Base-by-base conservation (phyloP, 495 filamentous ascomycete genomes). In the Aspergillus affinis region DNA sequence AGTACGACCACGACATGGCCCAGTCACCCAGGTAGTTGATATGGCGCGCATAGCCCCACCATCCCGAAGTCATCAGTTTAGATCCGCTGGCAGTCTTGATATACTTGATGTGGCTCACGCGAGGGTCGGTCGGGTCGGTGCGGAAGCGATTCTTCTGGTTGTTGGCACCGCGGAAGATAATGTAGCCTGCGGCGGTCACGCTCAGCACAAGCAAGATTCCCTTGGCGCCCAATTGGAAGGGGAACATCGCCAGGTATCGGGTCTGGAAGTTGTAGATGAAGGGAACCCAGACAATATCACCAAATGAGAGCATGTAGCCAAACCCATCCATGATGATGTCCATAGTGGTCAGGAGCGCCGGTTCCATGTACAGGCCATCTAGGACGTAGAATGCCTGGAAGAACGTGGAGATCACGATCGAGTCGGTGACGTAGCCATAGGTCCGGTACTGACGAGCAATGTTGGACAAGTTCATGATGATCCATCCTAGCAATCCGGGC, bases 11-110 rank as follows among this genome's bases (percentile, higher is more conserved):
- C 17, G 87, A 83, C 86, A 96, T 91, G 55, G 93, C 75, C 93
- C 93, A 98, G 75, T 98, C 94, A 45, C 93, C 95, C n/a, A 96
- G 74, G 71, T 98, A 98, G 77, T 98, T 98, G 80, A 97, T 93
- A 72, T 98, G 95, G 18, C 95, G 82, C 13, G 92, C 88, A 20
- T 82, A 76, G 45, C 94, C 95, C 95, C 94, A 98, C 95, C 95
- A 98, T 29, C 94, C 94, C 6, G 90, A 89, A 3, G 84, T 85
- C 68, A 98, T 84, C 53, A 98, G 80, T 58, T 86, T 88, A 19
- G 87, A 89, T 36, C 94, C 94, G 9, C 84, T 80, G 69, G 87
- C 87, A 26, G 94, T 98, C 77, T 94, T 75, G 55, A 98, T 91
- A 75, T 88, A 97, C 70, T 88, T 87, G 62, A 98, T 84, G 69